Percentiles rank a stretch among this genome's conserved stretches.
Conservation (phyloP, 139 green algal genomes). For the Coelastrella sp. region DNA sequence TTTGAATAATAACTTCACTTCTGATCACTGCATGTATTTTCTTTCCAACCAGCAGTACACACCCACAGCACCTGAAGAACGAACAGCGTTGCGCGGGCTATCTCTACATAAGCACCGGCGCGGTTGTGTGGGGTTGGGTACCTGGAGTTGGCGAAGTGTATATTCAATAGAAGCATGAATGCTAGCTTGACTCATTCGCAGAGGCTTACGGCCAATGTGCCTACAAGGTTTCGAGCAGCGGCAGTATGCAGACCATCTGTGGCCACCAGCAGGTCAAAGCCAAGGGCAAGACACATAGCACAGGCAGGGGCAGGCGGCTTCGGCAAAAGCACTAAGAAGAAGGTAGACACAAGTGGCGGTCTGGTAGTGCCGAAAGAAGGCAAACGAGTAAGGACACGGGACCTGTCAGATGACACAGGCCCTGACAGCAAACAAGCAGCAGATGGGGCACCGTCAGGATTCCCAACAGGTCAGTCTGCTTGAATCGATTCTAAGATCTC, state of each 20-base stretch:
- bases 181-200: neutral
- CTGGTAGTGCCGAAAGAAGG: slow-evolving; percentile 33
- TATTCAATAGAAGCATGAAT: neutral
- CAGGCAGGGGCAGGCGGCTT: slow-evolving; percentile 23
- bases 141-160: no score
- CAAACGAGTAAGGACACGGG: neutral
- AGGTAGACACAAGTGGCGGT: slow-evolving; percentile 5
- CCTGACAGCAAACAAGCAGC: slow-evolving; percentile 15
- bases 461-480: slow-evolving; percentile 33
- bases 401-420: neutral
- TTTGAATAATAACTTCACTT: no score
- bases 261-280: neutral
- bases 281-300: neutral
- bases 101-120: no score
- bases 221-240: neutral
- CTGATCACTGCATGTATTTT: no score
- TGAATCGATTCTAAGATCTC: no score
- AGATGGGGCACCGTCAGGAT: slow-evolving; percentile 36
- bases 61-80: no score
- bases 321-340: slow-evolving; percentile 40
- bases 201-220: neutral
- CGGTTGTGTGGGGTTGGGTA: no score
- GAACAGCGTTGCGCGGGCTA: no score
- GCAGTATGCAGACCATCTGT: neutral
- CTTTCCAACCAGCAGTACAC: no score